phyloP scores from a whole-genome alignment of 106 monocot genomes.

The Cymbidium sinense region DNA sequence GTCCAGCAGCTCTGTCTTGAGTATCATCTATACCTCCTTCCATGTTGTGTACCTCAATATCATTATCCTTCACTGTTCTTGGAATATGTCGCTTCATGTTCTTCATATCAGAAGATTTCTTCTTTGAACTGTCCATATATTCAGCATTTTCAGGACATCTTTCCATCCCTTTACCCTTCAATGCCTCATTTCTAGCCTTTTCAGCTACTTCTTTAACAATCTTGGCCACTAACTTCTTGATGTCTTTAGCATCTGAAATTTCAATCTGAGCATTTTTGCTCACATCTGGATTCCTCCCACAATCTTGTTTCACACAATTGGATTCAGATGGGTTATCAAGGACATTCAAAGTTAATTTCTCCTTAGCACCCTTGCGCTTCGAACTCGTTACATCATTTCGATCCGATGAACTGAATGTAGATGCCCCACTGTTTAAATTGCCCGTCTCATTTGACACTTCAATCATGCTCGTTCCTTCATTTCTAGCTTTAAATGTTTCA shows the following conservation, averaged over 20 bases:
- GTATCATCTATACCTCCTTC: neutral
- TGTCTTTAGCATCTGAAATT: constrained; percentile 1
- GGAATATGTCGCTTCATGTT: neutral
- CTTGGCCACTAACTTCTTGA: constrained; percentile 6
- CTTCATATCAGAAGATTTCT: neutral
- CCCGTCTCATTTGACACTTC: neutral
- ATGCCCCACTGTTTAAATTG: constrained; percentile 2
- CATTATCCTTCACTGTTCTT: neutral
- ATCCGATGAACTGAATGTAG: neutral
- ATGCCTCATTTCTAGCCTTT: constrained; percentile 2
- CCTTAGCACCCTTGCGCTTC: neutral
- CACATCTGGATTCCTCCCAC: neutral
- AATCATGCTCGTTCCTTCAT: neutral
- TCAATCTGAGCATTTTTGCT: neutral
- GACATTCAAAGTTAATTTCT: neutral
- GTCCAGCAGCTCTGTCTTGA: neutral
- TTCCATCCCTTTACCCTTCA: neutral
- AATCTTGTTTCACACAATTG: neutral
- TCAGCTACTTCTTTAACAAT: constrained; percentile 12
- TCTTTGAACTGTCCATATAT: neutral
- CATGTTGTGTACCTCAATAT: neutral
- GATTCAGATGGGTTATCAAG: neutral
- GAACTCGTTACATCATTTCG: neutral
- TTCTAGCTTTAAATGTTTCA: constrained; percentile 9
- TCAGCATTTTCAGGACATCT: neutral